Percentiles rank a stretch among this genome's conserved stretches.
These are phyloP conservation scores for Fomitiporia mediterranea DNA, from an alignment of 1,284 basidiomycete species.

Conservation along the genomic window DNA sequence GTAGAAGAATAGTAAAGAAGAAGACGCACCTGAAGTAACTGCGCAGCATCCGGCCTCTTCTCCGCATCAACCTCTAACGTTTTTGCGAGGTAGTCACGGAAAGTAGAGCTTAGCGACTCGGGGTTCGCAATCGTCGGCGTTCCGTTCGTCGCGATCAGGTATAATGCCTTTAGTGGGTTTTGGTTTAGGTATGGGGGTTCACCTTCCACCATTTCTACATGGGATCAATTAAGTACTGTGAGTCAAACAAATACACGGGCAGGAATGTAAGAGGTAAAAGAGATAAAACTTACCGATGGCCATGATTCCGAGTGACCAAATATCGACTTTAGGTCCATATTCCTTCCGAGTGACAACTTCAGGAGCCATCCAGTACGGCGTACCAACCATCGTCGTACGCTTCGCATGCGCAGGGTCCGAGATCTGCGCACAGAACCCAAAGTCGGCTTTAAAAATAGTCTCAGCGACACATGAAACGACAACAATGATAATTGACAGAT, in stretches of 20 bases:
- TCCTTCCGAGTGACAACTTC: conserved; percentile 98
- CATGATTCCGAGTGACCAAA: conserved; percentile 99
- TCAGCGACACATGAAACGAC: not conserved
- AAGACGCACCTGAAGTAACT: conserved; percentile 66
- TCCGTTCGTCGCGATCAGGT: conserved; percentile 98
- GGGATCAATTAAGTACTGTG: not conserved
- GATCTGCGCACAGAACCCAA: conserved; percentile 98
- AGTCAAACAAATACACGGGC: not conserved
- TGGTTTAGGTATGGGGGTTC: conserved; percentile 98
- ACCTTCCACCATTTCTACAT: conserved; percentile 96
- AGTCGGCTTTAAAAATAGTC: conserved; percentile 70
- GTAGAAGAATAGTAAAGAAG: not conserved
- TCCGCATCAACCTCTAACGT: conserved; percentile 95
- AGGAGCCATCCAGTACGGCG: conserved; percentile 99
- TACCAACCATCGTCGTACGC: conserved; percentile 99
- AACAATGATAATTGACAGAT: not conserved
- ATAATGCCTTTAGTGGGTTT: conserved; percentile 92
- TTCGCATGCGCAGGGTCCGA: conserved; percentile 87
- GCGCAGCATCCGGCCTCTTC: conserved; percentile 83
- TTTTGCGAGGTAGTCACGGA: conserved; percentile 87
- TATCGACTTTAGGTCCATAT: conserved; percentile 98
- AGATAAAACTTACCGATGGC: conserved; percentile 71
- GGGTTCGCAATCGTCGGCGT: conserved; percentile 96
- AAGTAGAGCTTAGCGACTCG: conserved; percentile 81
- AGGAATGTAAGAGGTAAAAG: not conserved